Evolutionary conservation across 192 early-diverging fungal genomes (phyloP).

Genomic region (Coemansia sp.): DNA sequence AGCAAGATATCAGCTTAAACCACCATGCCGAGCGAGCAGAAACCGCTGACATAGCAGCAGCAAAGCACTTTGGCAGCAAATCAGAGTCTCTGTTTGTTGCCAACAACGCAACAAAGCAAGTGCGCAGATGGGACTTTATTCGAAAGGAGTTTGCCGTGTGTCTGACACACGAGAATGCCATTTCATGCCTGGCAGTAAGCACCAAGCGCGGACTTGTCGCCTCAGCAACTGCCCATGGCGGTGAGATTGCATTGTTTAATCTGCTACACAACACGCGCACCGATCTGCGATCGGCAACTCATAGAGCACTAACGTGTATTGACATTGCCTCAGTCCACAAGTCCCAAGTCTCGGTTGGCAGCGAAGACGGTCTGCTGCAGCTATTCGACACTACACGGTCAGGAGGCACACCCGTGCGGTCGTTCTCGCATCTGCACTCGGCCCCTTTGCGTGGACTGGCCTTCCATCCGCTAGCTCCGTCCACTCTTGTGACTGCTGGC

Average conservation of each 20-base stretch:
- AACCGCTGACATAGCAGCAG: constrained; percentile 18
- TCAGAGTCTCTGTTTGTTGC: constrained; percentile 40
- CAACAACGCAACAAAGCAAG: constrained; percentile 34
- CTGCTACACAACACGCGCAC: constrained; percentile 37
- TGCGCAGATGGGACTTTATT: constrained; percentile 46
- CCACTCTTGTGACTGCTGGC: constrained; percentile 21
- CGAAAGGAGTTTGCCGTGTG: constrained; percentile 26
- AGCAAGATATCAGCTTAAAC: constrained; percentile 27
- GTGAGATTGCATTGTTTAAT: constrained; percentile 47
- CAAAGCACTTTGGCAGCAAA: constrained; percentile 28
- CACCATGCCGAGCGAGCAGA: constrained; percentile 5
- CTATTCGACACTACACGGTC: constrained; percentile 42
- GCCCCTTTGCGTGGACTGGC: constrained; percentile 36
- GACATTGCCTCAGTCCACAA: constrained; percentile 26
- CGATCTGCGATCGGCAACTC: constrained; percentile 39
- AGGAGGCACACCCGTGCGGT: constrained; percentile 20
- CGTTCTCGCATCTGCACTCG: constrained; percentile 26
- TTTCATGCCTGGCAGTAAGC: constrained; percentile 46
- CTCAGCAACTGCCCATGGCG: constrained; percentile 35
- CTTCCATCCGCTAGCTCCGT: constrained; percentile 16
- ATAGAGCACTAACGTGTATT: constrained; percentile 33
- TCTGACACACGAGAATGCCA: constrained; percentile 41
- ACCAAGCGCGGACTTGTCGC: constrained; percentile 31
- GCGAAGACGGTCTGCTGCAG: constrained; percentile 48
- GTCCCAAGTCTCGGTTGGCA: constrained; percentile 33